Evolutionary conservation across 805 yeast species (phyloP).

Genomic region (Danielia reshetovae): DNA sequence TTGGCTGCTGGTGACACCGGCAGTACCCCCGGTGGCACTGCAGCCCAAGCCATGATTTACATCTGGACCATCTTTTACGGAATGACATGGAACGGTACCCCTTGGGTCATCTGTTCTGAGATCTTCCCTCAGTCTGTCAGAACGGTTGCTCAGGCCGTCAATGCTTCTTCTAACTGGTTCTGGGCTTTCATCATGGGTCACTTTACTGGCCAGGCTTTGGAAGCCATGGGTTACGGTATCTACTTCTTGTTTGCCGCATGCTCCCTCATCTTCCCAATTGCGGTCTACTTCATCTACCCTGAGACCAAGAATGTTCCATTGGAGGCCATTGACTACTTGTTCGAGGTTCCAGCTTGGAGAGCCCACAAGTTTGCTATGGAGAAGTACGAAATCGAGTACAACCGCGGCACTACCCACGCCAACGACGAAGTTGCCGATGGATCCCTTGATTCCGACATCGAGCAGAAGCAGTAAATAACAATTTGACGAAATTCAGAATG

Average conservation of each 20-base stretch:
- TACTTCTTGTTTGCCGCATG: conserved; percentile 40
- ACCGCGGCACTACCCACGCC: conserved; percentile 4
- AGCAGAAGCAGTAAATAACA: conserved; percentile 3
- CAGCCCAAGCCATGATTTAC: conserved; percentile 44
- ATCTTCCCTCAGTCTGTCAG: conserved; percentile 43
- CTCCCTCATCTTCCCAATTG: conserved; percentile 23
- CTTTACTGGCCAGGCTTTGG: conserved; percentile 42
- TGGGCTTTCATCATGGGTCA: conserved; percentile 49
- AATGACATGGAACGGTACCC: conserved; percentile 44
- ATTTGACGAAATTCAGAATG: not conserved
- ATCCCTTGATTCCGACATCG: conserved; percentile 7
- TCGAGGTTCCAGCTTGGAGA: conserved; percentile 33
- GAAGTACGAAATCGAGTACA: conserved; percentile 17
- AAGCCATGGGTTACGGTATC: conserved; percentile 40
- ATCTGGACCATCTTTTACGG: conserved; percentile 46
- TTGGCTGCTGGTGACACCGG: conserved; percentile 20
- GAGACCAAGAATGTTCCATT: conserved; percentile 37
- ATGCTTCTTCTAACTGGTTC: conserved; percentile 46
- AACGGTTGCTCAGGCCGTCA: conserved; percentile 40
- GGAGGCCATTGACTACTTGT: conserved; percentile 29
- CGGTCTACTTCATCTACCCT: conserved; percentile 32
- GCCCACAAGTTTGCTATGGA: conserved; percentile 26
- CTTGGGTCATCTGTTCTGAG: conserved; percentile 46
- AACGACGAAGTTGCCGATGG: conserved; percentile 5
- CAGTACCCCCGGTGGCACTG: conserved; percentile 35